Conservation (phyloP, 306 rosid genomes). For the Cucumis melo region DNA sequence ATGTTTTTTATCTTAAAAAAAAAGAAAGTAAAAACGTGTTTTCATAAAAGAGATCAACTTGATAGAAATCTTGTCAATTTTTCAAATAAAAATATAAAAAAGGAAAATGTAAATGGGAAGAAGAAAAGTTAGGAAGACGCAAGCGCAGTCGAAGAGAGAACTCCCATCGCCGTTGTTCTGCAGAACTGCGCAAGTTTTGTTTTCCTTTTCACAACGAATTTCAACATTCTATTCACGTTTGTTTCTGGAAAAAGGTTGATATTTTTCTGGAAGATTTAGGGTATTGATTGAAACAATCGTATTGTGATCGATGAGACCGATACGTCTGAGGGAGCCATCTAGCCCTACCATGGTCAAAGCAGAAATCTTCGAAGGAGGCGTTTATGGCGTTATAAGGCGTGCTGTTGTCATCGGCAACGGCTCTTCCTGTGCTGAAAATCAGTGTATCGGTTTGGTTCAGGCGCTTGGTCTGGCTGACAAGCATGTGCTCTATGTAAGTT, state of each 20-base stretch:
- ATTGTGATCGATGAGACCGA: conserved; percentile 40
- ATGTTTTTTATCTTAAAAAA: too few relatives aligned
- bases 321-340: conserved; percentile 69
- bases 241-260: background rate
- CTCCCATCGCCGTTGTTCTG: background rate
- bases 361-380: conserved; percentile 82
- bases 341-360: conserved; percentile 49
- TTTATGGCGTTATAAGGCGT: conserved; percentile 59
- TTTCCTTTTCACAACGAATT: background rate
- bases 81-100: too few relatives aligned
- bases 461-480: conserved; percentile 78
- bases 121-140: background rate
- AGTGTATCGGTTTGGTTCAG: conserved; percentile 76
- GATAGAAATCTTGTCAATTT: too few relatives aligned
- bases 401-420: conserved; percentile 87
- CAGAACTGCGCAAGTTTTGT: background rate
- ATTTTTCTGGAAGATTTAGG: background rate
- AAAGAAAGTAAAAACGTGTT: too few relatives aligned
- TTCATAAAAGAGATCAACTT: too few relatives aligned
- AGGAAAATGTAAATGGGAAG: background rate
- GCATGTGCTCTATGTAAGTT: conserved; percentile 51
- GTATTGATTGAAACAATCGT: background rate
- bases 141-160: background rate
- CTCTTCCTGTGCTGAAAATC: conserved; percentile 59
- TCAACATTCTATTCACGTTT: background rate